Conservation (phyloP, 176 grass and related monocot genomes). For the Eleusine coracana region DNA sequence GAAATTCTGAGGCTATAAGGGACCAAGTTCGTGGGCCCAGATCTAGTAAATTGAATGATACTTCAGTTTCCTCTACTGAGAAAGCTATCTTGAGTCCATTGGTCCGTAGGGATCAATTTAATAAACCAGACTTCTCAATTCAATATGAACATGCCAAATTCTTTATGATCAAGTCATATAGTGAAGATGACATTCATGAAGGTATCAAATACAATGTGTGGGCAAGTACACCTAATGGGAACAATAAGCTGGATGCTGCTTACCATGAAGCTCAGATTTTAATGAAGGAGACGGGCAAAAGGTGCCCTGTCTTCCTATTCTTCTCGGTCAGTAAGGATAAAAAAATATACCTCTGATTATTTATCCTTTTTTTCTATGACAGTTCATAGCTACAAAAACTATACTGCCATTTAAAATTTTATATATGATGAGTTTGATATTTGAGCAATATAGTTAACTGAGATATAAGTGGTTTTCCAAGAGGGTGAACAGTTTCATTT, state of each 20-base stretch:
- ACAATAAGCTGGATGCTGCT: constrained; percentile 68
- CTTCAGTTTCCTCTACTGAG: constrained; percentile 13
- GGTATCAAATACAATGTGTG: constrained; percentile 82
- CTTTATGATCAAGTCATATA: constrained; percentile 91
- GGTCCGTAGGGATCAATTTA: constrained; percentile 59
- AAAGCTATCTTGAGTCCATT: constrained; percentile 45
- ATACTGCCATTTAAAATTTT: constrained; percentile 3
- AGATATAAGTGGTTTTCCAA: constrained; percentile 19
- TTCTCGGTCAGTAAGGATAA: constrained; percentile 73
- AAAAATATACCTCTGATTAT: constrained; percentile 32
- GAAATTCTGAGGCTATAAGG: constrained; percentile 34
- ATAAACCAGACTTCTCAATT: constrained; percentile 61
- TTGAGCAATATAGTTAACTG: constrained; percentile 13
- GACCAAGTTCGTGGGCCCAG: constrained; percentile 56
- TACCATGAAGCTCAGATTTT: constrained; percentile 61
- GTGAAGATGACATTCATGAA: constrained; percentile 89
- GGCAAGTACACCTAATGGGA: constrained; percentile 84
- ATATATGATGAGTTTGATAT: constrained; percentile 35
- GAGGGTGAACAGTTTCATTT: neutral
- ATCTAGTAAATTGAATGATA: constrained; percentile 38
- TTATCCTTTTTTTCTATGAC: constrained; percentile 23
- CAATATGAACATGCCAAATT: constrained; percentile 76
- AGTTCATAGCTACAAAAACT: constrained; percentile 2
- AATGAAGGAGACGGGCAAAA: constrained; percentile 52
- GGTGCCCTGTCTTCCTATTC: constrained; percentile 79